These are phyloP conservation scores for Discostella pseudostelligera DNA, from an alignment of 108 stramenopile species.

Conservation along the genomic window DNA sequence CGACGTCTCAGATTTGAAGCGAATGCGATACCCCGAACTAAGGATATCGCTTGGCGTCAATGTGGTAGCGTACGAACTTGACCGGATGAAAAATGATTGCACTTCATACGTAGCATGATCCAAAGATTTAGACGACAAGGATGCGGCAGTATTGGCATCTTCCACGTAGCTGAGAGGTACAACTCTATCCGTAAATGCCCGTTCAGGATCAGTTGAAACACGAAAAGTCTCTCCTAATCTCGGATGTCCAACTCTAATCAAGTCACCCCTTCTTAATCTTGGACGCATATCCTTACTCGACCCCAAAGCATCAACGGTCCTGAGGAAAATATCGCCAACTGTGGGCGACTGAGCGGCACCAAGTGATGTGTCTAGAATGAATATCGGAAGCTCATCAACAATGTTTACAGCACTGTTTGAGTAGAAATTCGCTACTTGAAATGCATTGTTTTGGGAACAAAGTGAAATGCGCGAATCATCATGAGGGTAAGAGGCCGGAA, in stretches of 20 bases:
- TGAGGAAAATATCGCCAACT: constrained; percentile 57
- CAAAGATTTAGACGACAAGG: constrained; percentile 42
- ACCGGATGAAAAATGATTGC: constrained; percentile 50
- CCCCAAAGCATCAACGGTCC: constrained; percentile 43
- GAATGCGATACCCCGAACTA: constrained; percentile 50
- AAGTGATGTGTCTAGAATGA: constrained; percentile 66
- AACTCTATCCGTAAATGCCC: constrained; percentile 35
- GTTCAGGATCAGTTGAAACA: constrained; percentile 47
- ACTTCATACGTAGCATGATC: constrained; percentile 73
- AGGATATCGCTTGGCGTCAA: constrained; percentile 44
- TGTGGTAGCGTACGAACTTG: constrained; percentile 15
- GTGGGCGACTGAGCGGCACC: constrained; percentile 51
- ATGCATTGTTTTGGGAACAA: constrained; percentile 47
- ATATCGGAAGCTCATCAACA: constrained; percentile 50
- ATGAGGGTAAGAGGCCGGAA: constrained; percentile 26
- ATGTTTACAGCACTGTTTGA: constrained; percentile 19
- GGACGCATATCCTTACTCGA: constrained; percentile 35
- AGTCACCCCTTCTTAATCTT: constrained; percentile 60
- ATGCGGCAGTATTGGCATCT: constrained; percentile 50
- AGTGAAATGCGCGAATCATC: constrained; percentile 52
- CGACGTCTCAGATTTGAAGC: constrained; percentile 47
- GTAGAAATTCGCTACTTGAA: constrained; percentile 31
- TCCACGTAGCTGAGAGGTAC: constrained; percentile 46
- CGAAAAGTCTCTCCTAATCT: constrained; percentile 64
- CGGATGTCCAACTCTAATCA: constrained; percentile 71